These are phyloP conservation scores for Cryptomeria japonica DNA, from an alignment of 75 land plant genomes.

Conservation along the genomic window DNA sequence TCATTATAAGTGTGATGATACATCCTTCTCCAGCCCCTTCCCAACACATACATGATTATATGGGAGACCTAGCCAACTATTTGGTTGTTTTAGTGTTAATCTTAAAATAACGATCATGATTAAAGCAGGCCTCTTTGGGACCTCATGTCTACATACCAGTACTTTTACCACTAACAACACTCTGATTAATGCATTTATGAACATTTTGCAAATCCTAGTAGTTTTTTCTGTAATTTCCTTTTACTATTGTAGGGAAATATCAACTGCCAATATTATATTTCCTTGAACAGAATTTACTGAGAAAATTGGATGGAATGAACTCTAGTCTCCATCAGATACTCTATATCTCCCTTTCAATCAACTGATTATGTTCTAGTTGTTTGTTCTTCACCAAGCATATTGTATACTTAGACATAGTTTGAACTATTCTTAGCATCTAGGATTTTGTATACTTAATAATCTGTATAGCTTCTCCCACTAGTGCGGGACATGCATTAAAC, in stretches of 20 bases:
- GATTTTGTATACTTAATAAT: neutral
- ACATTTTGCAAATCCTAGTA: neutral
- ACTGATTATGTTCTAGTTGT: neutral
- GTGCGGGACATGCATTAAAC: neutral
- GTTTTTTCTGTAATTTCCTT: neutral
- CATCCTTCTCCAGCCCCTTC: too few species aligned
- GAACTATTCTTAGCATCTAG: conserved; percentile 8
- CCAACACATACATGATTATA: too few species aligned
- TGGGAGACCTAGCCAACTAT: too few species aligned
- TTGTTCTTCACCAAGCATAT: conserved; percentile 1
- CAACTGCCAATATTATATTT: neutral
- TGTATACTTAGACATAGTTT: neutral
- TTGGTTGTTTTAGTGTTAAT: too few species aligned
- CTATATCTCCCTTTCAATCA: neutral
- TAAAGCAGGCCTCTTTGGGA: too few species aligned
- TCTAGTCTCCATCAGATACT: neutral
- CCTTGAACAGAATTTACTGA: neutral
- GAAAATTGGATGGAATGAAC: neutral
- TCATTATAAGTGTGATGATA: too few species aligned
- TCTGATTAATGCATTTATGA: neutral
- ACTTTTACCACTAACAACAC: too few species aligned
- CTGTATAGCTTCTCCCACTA: neutral
- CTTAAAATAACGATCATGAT: too few species aligned
- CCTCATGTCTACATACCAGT: too few species aligned
- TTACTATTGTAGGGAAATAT: neutral